Base-by-base conservation (phyloP, 164 flowering plant genomes). In the Warburgia ugandensis region DNA sequence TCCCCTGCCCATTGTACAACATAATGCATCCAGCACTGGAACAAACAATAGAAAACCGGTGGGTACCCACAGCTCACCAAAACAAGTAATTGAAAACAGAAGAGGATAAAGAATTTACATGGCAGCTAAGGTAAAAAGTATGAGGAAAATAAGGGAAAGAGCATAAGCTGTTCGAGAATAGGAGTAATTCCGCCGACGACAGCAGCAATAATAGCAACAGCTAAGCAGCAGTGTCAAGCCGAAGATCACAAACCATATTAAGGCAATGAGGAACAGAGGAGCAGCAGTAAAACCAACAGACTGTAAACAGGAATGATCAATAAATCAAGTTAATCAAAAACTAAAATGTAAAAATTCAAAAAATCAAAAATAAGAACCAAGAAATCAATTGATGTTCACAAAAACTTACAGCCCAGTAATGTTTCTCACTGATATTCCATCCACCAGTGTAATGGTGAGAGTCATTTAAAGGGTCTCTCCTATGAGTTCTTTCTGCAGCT, bases 221-320 rank as follows among this genome's bases (percentile, higher is more conserved):
- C 71, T 68, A 55, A 68, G 1, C 17, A 44, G 52, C 55, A 86
- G 61, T 56, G 65, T 60, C 8, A 89, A 39, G 22, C 90, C 99
- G 54, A 89, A 94, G 10, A 73, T 2, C 20, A 70, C 55, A 48
- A 94, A 77, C 99, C 99, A 94, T 17, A 64, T 23, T 5, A 27
- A 59, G n/a, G 83, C 91, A 39, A 86, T 59, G 43, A 67, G 47
- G 25, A 89, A 86, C 44, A 89, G 63, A 1, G 96, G 97, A 37
- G 51, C 84, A 4, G 95, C 96, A 16, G 96, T 78, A 36, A 73
- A 76, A 50, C 66, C 82, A 20, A 84, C 95, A 52, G 99, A 94
- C 97, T 94, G 86, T 70, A 74, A 28, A 30, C n/a, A n/a, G n/a
- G n/a, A n/a, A n/a, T n/a, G n/a, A n/a, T n/a, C 12, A 50, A 45